Percentiles rank a stretch among this genome's conserved stretches.
These are phyloP conservation scores for Mycena chlorophos DNA, from an alignment of 768 basidiomycete species.

Conservation along the genomic window DNA sequence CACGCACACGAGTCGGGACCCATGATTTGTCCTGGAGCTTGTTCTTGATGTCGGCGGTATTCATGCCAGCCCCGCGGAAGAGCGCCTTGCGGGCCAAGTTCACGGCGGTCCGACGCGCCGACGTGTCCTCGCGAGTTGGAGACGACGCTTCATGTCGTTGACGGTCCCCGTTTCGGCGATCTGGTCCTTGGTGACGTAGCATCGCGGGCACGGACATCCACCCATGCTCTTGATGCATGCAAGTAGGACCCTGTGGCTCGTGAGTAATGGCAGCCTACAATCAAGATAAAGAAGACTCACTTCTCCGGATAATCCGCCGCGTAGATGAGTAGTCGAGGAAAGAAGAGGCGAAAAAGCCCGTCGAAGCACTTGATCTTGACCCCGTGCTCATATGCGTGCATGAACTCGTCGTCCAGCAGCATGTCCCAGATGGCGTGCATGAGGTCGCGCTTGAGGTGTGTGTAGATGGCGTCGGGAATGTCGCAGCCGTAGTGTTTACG, in stretches of 20 bases:
- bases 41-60: constrained; percentile 3
- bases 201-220: constrained; percentile 28
- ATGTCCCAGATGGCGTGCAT: neutral
- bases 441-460: constrained; percentile 1
- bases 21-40: constrained; percentile 21
- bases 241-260: neutral
- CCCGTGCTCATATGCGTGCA: too few species aligned
- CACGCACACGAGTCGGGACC: constrained; percentile 24
- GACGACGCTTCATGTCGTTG: constrained; percentile 17
- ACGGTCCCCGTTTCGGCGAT: constrained; percentile 32
- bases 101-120: neutral
- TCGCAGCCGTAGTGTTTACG: neutral
- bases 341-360: neutral
- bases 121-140: constrained; percentile 12
- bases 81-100: constrained; percentile 19
- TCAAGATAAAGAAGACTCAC: neutral
- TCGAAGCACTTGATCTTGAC: neutral
- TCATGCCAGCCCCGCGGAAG: constrained; percentile 9
- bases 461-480: neutral
- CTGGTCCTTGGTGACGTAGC: constrained; percentile 22
- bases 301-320: neutral
- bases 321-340: neutral
- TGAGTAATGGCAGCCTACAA: neutral
- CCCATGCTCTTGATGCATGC: constrained; percentile 21
- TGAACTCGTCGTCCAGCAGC: neutral